A percentile compares a stretch with the other conserved stretches of the same genome.
Conservation (phyloP, 148 eudicot genomes). For the Camellia granthamiana region DNA sequence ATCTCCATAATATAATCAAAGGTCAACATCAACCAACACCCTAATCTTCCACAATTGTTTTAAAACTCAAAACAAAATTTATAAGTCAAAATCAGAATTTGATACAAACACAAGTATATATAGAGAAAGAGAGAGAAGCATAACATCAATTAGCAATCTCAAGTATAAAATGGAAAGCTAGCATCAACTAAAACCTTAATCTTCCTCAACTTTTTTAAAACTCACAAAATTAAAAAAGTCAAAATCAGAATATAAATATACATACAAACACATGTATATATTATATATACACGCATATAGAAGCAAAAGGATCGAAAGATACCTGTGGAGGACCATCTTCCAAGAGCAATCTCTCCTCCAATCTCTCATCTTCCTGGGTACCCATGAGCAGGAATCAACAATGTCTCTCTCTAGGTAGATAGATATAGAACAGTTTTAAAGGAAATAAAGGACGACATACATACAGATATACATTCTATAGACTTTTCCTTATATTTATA, state of each 20-base stretch:
- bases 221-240: no score
- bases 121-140: no score
- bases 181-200: no score
- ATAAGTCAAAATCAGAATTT: not conserved
- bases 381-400: not conserved
- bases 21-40: not conserved
- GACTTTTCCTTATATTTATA: no score
- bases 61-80: not conserved
- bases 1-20: not conserved
- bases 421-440: no score
- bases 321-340: constrained; percentile 1
- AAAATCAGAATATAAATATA: not conserved
- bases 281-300: no score
- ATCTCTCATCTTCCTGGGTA: not conserved
- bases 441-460: no score
- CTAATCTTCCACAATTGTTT: not conserved
- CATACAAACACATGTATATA: not conserved
- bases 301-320: not conserved
- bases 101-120: not conserved
- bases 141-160: no score
- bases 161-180: no score
- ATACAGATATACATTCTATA: no score
- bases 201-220: no score
- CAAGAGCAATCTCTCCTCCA: not conserved
- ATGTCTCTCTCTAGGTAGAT: not conserved